phyloP scores from a whole-genome alignment of 169 alveolate genomes.

The Eimeria acervulina region DNA sequence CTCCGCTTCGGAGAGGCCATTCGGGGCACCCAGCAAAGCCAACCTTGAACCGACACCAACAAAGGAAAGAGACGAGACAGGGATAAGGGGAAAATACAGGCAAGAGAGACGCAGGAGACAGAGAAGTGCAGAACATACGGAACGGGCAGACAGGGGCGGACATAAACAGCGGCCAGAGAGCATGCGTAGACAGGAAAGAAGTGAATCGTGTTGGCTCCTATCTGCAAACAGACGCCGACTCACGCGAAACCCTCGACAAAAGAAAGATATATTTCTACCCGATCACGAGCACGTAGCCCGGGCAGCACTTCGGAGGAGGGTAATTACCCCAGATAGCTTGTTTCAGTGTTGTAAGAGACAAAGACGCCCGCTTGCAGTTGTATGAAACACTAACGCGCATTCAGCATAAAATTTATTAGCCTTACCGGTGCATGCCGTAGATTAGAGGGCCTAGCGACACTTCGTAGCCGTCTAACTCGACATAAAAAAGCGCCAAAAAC shows the following conservation, averaged over 20 bases:
- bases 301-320: neutral
- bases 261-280: neutral
- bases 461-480: constrained; percentile 22
- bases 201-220: neutral
- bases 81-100: neutral
- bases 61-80: neutral
- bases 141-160: neutral
- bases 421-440: constrained; percentile 51
- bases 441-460: neutral
- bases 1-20: neutral
- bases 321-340: neutral
- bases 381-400: neutral
- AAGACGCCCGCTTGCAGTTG: neutral
- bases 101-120: neutral
- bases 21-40: neutral
- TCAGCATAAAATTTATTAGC: neutral
- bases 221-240: neutral
- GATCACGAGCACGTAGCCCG: neutral
- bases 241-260: neutral
- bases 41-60: neutral
- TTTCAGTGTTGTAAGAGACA: neutral
- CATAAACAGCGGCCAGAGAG: neutral
- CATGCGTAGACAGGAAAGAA: neutral
- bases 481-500: neutral
- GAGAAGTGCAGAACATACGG: neutral